These are phyloP conservation scores for Panellus pusillus DNA, from an alignment of 768 basidiomycete genomes.

Conservation along the genomic window DNA sequence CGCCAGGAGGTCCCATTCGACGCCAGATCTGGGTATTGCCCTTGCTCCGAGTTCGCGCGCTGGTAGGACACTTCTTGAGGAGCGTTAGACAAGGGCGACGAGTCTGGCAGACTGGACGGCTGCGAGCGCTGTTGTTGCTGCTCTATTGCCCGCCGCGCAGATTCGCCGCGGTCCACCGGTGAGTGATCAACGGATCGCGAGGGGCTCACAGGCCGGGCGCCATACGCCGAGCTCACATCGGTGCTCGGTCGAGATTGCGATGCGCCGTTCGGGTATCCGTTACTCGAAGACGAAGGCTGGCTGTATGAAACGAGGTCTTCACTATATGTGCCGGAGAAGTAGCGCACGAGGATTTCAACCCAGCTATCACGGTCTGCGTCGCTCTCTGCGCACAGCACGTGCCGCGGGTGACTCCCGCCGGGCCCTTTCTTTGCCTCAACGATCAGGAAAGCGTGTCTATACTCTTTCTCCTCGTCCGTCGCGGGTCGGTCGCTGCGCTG, in stretches of 20 bases:
- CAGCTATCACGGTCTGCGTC: constrained; percentile 91
- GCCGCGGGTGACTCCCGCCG: constrained; percentile 69
- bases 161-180: constrained; percentile 43
- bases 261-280: constrained; percentile 11
- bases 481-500: constrained; percentile 61
- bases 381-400: constrained; percentile 96
- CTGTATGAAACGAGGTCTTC: constrained; percentile 57
- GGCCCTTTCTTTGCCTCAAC: constrained; percentile 83
- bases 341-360: constrained; percentile 91
- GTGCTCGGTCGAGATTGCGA: constrained; percentile 18
- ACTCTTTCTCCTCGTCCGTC: constrained; percentile 86
- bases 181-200: constrained; percentile 53
- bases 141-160: constrained; percentile 43
- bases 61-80: constrained; percentile 38
- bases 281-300: constrained; percentile 17
- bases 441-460: constrained; percentile 96
- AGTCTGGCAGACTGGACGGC: constrained; percentile 52
- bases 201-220: constrained; percentile 42
- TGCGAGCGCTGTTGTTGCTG: constrained; percentile 31
- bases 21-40: constrained; percentile 72
- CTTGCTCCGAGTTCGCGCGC: constrained; percentile 79
- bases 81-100: constrained; percentile 63
- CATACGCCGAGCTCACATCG: constrained; percentile 7
- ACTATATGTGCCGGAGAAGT: constrained; percentile 79
- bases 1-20: constrained; percentile 39